Conservation (phyloP, 2,329 filamentous ascomycete genomes). For the Iodosphaeria phyllophila region DNA sequence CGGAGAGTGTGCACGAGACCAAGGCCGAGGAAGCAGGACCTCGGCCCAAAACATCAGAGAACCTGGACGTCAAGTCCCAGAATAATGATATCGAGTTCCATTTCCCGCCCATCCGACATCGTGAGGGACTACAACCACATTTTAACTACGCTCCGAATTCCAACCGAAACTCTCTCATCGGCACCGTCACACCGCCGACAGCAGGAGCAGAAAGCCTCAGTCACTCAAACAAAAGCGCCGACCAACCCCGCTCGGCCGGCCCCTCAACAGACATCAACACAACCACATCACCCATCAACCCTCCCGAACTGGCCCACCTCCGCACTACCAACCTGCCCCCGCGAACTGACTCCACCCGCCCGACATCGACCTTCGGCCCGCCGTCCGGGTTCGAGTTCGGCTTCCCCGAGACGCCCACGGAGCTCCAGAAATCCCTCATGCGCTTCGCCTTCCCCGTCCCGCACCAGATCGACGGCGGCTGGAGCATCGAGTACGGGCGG, state of each 20-base stretch:
- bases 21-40: conserved; percentile 9
- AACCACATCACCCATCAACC: no score
- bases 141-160: conserved; percentile 36
- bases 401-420: conserved; percentile 67
- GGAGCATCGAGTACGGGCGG: conserved; percentile 82
- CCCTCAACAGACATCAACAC: no score
- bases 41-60: conserved; percentile 7
- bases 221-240: background rate
- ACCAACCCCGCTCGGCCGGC: conserved; percentile 11
- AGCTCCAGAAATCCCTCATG: conserved; percentile 79
- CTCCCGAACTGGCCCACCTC: conserved; percentile 38
- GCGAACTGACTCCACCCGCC: conserved; percentile 16
- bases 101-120: conserved; percentile 32
- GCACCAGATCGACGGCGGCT: conserved; percentile 55
- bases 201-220: background rate
- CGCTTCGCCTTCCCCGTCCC: conserved; percentile 68
- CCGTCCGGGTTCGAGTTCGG: conserved; percentile 57
- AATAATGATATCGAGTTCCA: conserved; percentile 31
- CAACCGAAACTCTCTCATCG: conserved; percentile 7
- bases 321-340: conserved; percentile 24
- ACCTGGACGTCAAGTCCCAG: conserved; percentile 16
- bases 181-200: conserved; percentile 4
- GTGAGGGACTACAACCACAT: conserved; percentile 28
- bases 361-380: conserved; percentile 37
- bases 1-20: conserved; percentile 23